Evolutionary conservation across 2,329 filamentous ascomycete species (phyloP).

Genomic region (Nigrospora sphaerica): DNA sequence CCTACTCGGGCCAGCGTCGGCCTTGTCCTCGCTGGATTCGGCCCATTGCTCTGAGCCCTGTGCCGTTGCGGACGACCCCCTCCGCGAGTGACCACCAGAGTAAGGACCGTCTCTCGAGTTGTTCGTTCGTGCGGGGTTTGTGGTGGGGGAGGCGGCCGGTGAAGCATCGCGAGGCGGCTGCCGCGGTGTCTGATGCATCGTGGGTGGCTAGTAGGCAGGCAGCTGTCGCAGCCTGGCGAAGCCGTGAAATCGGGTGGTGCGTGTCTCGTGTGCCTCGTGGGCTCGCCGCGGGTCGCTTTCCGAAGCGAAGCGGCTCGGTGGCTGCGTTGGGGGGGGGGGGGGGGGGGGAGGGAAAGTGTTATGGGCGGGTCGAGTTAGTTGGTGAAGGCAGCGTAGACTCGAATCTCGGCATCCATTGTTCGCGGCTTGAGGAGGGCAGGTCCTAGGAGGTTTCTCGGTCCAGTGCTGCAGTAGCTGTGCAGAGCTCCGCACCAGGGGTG

Average conservation of each 20-base stretch:
- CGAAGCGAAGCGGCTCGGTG: too few species aligned
- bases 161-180: constrained; percentile 66
- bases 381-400: too few species aligned
- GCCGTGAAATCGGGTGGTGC: too few species aligned
- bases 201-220: constrained; percentile 14
- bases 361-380: background rate
- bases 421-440: background rate
- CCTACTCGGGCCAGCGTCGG: constrained; percentile 40
- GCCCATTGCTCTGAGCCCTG: constrained; percentile 33
- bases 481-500: too few species aligned
- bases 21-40: constrained; percentile 38
- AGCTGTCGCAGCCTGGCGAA: too few species aligned
- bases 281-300: too few species aligned
- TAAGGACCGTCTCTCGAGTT: constrained; percentile 59
- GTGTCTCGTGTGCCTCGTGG: too few species aligned
- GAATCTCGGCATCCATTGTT: constrained; percentile 1
- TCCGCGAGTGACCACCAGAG: constrained; percentile 30
- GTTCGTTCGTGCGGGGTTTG: constrained; percentile 66
- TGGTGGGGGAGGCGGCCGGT: constrained; percentile 63
- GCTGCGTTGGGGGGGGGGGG: too few species aligned
- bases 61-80: constrained; percentile 33
- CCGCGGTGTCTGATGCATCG: constrained; percentile 88
- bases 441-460: too few species aligned
- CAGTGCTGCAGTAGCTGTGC: too few species aligned
- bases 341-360: too few species aligned